Evolutionary conservation across 805 yeast species (phyloP).

Genomic region (Ogataea pignaliae): DNA sequence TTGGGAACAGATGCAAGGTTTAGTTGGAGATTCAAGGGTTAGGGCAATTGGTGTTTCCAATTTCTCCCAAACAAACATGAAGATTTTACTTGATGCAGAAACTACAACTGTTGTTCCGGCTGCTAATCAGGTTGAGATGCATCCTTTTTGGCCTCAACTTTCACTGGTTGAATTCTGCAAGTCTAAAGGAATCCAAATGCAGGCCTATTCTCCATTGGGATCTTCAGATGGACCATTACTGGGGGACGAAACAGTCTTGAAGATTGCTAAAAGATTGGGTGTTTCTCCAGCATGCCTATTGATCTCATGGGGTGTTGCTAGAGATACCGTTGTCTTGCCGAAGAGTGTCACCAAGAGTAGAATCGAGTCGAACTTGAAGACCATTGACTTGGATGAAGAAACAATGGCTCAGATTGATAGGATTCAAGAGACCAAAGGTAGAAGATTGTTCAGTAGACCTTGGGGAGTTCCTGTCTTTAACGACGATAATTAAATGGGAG

Average conservation of each 20-base stretch:
- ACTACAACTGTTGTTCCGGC: conserved; percentile 56
- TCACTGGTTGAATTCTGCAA: conserved; percentile 51
- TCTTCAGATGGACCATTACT: conserved; percentile 51
- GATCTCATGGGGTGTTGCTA: conserved; percentile 55
- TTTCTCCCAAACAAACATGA: conserved; percentile 50
- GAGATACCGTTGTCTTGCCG: conserved; percentile 52
- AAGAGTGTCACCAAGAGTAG: conserved; percentile 43
- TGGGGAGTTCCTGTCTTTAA: conserved; percentile 22
- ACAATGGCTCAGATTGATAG: conserved; percentile 24
- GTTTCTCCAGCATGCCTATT: conserved; percentile 47
- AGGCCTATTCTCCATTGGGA: conserved; percentile 81
- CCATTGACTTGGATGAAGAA: conserved; percentile 31
- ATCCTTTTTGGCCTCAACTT: conserved; percentile 63
- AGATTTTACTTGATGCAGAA: conserved; percentile 44
- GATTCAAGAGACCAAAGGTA: conserved; percentile 7
- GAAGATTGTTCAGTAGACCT: conserved; percentile 12
- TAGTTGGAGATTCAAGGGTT: conserved; percentile 35
- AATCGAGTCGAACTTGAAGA: conserved; percentile 36
- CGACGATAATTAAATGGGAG: conserved; percentile 11
- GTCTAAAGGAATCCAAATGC: conserved; percentile 49
- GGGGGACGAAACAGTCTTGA: conserved; percentile 37
- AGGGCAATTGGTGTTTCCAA: conserved; percentile 76
- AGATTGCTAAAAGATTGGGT: conserved; percentile 40
- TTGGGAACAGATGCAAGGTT: conserved; percentile 58
- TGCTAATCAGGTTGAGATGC: conserved; percentile 70